Conservation (phyloP, 2,329 filamentous ascomycete genomes). For the Calycina marina region DNA sequence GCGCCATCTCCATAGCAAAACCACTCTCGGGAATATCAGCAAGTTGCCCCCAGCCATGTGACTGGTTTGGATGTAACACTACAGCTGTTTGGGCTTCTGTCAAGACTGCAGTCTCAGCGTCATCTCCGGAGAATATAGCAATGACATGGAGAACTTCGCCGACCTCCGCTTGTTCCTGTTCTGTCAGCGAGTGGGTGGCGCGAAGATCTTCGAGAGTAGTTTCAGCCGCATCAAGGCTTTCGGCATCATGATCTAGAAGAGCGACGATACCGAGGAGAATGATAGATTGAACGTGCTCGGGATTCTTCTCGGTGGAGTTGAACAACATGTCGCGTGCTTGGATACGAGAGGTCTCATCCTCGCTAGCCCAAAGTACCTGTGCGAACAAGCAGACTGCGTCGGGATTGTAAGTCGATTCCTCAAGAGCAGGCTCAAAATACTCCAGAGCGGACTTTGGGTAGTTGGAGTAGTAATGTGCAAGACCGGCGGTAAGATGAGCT, state of each 20-base stretch:
- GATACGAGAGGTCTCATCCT: slow-evolving; percentile 55
- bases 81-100: slow-evolving; percentile 61
- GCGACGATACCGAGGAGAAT: slow-evolving; percentile 75
- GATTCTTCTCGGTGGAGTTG: slow-evolving; percentile 57
- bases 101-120: slow-evolving; percentile 35
- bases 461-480: slow-evolving; percentile 62
- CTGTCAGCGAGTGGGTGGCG: slow-evolving; percentile 46
- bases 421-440: slow-evolving; percentile 67
- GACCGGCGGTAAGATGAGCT: slow-evolving; percentile 69
- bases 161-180: slow-evolving; percentile 52
- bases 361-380: slow-evolving; percentile 87
- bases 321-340: slow-evolving; percentile 71
- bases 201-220: slow-evolving; percentile 63
- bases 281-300: slow-evolving; percentile 65
- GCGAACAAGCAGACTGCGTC: slow-evolving; percentile 79
- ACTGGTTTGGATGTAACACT: slow-evolving; percentile 65
- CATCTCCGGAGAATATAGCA: slow-evolving; percentile 39
- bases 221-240: slow-evolving; percentile 66
- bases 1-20: slow-evolving; percentile 58
- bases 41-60: slow-evolving; percentile 69
- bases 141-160: slow-evolving; percentile 65
- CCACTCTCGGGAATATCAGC: slow-evolving; percentile 40
- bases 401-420: slow-evolving; percentile 61
- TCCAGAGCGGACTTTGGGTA: slow-evolving; percentile 55
- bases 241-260: slow-evolving; percentile 62